A percentile compares a stretch with the other conserved stretches of the same genome.
These are phyloP conservation scores for Xerocomus brunneocitrinus DNA, from an alignment of 768 basidiomycete genomes.

Conservation along the genomic window DNA sequence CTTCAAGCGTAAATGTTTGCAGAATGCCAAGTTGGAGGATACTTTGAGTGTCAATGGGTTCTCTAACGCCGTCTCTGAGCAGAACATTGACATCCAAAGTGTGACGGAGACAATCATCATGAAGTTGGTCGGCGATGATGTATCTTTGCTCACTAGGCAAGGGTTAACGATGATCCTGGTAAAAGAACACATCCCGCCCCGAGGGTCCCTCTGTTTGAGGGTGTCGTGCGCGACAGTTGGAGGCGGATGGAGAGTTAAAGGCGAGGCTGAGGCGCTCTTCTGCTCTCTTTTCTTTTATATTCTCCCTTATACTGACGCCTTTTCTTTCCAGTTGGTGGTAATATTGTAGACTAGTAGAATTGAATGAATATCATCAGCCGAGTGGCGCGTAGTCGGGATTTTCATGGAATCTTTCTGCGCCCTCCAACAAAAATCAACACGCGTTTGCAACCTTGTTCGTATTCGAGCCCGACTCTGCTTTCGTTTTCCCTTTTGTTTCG, in stretches of 20 bases:
- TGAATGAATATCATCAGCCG: too few species aligned
- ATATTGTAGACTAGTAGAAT: too few species aligned
- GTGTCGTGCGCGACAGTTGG: conserved; percentile 43
- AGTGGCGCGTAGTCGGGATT: conserved; percentile 7
- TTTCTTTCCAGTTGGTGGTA: background rate
- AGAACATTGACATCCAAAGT: conserved; percentile 96
- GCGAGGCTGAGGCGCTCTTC: conserved; percentile 73
- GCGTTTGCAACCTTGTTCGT: conserved; percentile 1
- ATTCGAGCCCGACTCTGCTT: background rate
- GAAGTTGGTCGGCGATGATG: conserved; percentile 95
- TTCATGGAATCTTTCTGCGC: conserved; percentile 1
- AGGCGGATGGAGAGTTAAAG: conserved; percentile 77
- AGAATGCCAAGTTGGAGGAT: conserved; percentile 39
- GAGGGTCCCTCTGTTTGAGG: conserved; percentile 32
- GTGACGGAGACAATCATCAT: conserved; percentile 98
- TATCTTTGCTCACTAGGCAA: conserved; percentile 87
- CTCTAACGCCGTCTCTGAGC: conserved; percentile 77
- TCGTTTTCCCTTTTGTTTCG: background rate
- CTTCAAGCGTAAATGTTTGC: conserved; percentile 86
- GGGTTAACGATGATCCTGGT: conserved; percentile 57
- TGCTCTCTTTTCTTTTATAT: background rate
- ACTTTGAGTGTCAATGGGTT: conserved; percentile 45
- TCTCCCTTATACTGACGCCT: too few species aligned
- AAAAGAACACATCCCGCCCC: conserved; percentile 73
- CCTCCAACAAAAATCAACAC: conserved; percentile 8